Percentiles rank a stretch among this genome's conserved stretches.
phyloP scores from a whole-genome alignment of 352 stramenopile genomes.

The Elongisporangium anandrum region DNA sequence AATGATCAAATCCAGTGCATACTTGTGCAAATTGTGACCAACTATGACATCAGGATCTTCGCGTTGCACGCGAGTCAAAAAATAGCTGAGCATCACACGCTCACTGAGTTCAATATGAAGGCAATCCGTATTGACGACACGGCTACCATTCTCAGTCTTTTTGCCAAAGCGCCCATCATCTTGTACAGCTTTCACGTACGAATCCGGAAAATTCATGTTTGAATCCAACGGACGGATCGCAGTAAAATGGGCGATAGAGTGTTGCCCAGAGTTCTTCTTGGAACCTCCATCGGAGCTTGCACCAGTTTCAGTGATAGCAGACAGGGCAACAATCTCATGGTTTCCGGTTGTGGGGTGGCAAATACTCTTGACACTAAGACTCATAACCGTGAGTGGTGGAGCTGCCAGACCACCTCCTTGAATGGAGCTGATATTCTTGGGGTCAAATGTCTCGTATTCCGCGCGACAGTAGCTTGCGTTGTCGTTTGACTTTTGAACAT shows the following conservation, averaged over 20 bases:
- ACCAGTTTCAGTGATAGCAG: slow-evolving; percentile 67
- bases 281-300: slow-evolving; percentile 64
- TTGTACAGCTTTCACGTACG: slow-evolving; percentile 48
- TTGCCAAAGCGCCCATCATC: slow-evolving; percentile 60
- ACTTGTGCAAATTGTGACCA: slow-evolving; percentile 98
- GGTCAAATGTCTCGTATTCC: slow-evolving; percentile 91
- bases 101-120: slow-evolving; percentile 79
- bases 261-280: slow-evolving; percentile 20
- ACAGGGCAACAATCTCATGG: slow-evolving; percentile 93
- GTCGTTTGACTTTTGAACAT: slow-evolving; percentile 67
- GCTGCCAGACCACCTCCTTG: slow-evolving; percentile 48
- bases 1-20: slow-evolving; percentile 98
- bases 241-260: slow-evolving; percentile 73
- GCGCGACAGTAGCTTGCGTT: slow-evolving; percentile 91
- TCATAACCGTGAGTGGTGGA: slow-evolving; percentile 94
- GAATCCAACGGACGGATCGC: slow-evolving; percentile 71
- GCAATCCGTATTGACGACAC: slow-evolving; percentile 40
- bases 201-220: slow-evolving; percentile 53
- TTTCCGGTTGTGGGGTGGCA: slow-evolving; percentile 96
- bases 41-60: slow-evolving; percentile 99
- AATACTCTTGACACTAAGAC: slow-evolving; percentile 96
- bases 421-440: slow-evolving; percentile 89
- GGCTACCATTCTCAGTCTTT: slow-evolving; percentile 24
- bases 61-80: slow-evolving; percentile 88
- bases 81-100: slow-evolving; percentile 83